These are phyloP conservation scores for Lasiodiplodia citricola DNA, from an alignment of 2,329 filamentous ascomycete genomes.

Conservation along the genomic window DNA sequence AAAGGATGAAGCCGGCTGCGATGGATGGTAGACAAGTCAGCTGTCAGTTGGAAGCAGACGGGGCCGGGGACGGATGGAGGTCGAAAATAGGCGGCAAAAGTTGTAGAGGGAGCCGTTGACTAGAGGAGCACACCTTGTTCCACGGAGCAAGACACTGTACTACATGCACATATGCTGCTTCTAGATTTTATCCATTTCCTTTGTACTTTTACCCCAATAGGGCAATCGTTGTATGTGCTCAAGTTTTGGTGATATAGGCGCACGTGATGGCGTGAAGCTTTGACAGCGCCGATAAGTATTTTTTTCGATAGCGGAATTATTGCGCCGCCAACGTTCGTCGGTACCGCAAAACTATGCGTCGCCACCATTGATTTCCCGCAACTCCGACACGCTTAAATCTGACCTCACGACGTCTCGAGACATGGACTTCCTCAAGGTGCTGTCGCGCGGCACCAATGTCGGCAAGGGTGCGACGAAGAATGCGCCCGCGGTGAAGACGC, in stretches of 20 bases:
- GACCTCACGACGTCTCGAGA: neutral
- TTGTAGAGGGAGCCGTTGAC: constrained; percentile 21
- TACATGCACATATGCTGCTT: constrained; percentile 47
- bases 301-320: constrained; percentile 24
- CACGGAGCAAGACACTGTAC: constrained; percentile 39
- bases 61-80: constrained; percentile 16
- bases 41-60: constrained; percentile 12
- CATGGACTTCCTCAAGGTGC: constrained; percentile 76
- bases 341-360: constrained; percentile 7
- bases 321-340: constrained; percentile 17
- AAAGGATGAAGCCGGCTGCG: constrained; percentile 24
- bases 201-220: constrained; percentile 34
- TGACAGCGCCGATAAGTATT: constrained; percentile 16
- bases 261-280: constrained; percentile 19
- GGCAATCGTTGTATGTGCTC: constrained; percentile 21
- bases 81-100: constrained; percentile 23
- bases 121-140: constrained; percentile 27
- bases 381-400: neutral
- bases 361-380: constrained; percentile 3
- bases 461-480: constrained; percentile 44
- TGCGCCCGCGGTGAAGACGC: constrained; percentile 54
- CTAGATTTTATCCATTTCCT: constrained; percentile 42
- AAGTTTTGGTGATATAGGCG: neutral
- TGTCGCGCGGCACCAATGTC: constrained; percentile 72
- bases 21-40: constrained; percentile 13